These are phyloP conservation scores for Aureobasidium sp. DNA, from an alignment of 2,329 filamentous ascomycete species.

Conservation along the genomic window DNA sequence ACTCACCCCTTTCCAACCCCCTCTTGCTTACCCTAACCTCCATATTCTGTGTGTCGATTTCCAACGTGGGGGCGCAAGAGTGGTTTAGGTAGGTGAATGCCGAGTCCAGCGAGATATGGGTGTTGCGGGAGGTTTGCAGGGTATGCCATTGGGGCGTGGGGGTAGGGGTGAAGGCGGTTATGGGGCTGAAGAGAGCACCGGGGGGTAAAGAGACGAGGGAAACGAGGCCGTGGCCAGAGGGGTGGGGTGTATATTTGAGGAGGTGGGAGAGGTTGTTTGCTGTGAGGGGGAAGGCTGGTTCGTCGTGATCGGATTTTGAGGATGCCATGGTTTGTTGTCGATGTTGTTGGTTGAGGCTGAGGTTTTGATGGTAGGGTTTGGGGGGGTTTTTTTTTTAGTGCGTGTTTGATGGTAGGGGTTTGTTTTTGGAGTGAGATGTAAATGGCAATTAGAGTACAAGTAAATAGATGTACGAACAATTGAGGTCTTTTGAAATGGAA, in stretches of 20 bases:
- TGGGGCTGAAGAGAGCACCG: conserved; percentile 41
- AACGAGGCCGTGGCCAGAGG: conserved; percentile 35
- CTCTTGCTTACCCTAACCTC: conserved; percentile 23
- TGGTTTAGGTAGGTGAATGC: conserved; percentile 51
- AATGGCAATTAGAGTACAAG: too few relatives aligned
- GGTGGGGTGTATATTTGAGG: conserved; percentile 29
- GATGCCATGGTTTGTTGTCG: too few relatives aligned
- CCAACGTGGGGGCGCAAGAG: conserved; percentile 43
- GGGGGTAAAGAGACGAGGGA: conserved; percentile 43
- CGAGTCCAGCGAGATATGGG: conserved; percentile 48
- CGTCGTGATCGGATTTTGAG: neutral
- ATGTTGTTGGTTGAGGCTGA: too few relatives aligned
- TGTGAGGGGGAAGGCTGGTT: conserved; percentile 17
- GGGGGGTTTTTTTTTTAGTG: too few relatives aligned
- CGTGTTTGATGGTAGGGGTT: too few relatives aligned
- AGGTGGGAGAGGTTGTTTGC: conserved; percentile 30
- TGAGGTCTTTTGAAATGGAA: too few relatives aligned
- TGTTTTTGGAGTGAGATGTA: too few relatives aligned
- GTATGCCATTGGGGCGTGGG: conserved; percentile 38
- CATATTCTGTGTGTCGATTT: conserved; percentile 38
- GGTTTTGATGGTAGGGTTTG: too few relatives aligned
- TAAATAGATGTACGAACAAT: too few relatives aligned
- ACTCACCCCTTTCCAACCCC: conserved; percentile 32
- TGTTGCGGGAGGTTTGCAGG: conserved; percentile 41
- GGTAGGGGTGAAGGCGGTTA: conserved; percentile 34